Evolutionary conservation across 2,329 filamentous ascomycete genomes (phyloP), one percentile per base, ranked within the genome.

Genomic region (Claviceps capensis): DNA sequence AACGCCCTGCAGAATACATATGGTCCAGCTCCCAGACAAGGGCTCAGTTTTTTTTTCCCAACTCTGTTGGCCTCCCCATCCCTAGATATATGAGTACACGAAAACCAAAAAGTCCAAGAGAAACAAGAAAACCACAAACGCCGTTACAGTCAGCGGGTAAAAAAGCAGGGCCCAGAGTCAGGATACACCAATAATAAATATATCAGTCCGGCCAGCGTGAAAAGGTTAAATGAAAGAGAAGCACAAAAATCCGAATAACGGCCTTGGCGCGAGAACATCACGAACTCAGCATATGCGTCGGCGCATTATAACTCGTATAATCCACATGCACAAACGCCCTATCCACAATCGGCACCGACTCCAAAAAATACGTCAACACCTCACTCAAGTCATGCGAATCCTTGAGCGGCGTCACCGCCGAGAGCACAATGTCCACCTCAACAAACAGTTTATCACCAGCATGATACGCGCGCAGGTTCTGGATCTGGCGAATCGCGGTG

Each of bases 371-470:
- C 61, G 89, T 86, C 67, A 94, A 66, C 53, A 79, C 82, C 72
- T 90, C 85, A 46, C 75, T 77, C 51, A 94, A 68, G 65, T 94
- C 88, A 67, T 94, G 88, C 57, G 81, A 87, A 65, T 93, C 87
- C 60, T 86, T 81, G 57, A 94, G 69, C 30, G 78, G 82, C 53
- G 84, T 88, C 57, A 79, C 78, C 59, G 86, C 83, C 56, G 89
- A 86, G 43, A 94, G 76, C 37, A 94, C 86, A 57, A 93, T 85
- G 65, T 94, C 88, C 11, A 91, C 86, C 62, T 78, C 75, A 26
- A 91, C 86, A 57, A 88, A 89, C 53, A 93, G 75, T 71, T 89
- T 90, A 65, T 93, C 88, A 26, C 88, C 88, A 0, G 83, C 82
- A 61, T 94, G 88, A 64, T 93, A 94, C 2, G 88, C 88, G 58